Percentiles rank a stretch among this genome's conserved stretches.
Evolutionary conservation across 208 protist genomes (phyloP).

Genomic region (Leishmania braziliensis): DNA sequence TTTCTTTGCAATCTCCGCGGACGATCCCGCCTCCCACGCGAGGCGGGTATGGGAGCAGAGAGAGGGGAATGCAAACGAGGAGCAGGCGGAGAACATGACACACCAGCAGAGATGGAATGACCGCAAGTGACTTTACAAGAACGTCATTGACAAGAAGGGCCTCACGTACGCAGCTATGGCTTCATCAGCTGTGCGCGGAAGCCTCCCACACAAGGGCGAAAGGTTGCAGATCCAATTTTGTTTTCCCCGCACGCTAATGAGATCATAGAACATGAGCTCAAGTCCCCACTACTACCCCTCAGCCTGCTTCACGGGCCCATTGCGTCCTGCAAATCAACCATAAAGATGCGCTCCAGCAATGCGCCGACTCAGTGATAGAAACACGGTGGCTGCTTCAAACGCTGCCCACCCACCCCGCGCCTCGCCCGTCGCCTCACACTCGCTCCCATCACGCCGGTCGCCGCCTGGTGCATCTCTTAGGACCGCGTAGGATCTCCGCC

Average conservation of each 20-base stretch:
- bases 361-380: not conserved
- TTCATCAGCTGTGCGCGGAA: not conserved
- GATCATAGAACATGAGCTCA: not conserved
- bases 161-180: not conserved
- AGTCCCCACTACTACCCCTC: not conserved
- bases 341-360: not conserved
- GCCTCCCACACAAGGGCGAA: not conserved
- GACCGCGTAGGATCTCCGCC: not conserved
- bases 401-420: not conserved
- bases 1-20: not conserved
- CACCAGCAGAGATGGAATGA: too few relatives aligned
- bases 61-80: not conserved
- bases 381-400: not conserved
- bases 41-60: not conserved
- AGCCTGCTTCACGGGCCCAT: not conserved
- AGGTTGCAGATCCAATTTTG: not conserved
- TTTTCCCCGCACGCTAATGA: not conserved
- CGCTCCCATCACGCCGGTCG: not conserved
- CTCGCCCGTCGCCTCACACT: not conserved
- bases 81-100: not conserved
- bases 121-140: not conserved
- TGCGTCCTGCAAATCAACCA: not conserved
- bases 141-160: not conserved
- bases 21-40: not conserved
- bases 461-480: not conserved